Conservation (phyloP, 257 asterid genomes). For the Capsicum chinense region DNA sequence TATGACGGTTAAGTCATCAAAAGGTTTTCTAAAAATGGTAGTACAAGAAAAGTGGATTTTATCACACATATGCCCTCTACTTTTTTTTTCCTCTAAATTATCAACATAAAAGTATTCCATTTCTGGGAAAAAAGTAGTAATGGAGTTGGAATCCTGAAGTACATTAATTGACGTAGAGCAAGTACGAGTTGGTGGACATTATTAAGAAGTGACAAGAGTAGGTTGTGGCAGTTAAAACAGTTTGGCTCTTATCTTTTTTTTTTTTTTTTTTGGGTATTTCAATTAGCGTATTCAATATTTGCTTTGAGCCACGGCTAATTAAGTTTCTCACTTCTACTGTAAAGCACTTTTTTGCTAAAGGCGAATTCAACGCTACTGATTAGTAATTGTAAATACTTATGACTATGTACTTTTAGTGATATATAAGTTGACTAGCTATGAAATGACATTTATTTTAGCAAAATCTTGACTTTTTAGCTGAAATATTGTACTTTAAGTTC, state of each 20-base stretch:
- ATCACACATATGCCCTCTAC: background rate
- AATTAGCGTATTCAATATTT: no score
- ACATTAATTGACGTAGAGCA: constrained; percentile 28
- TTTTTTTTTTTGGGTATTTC: no score
- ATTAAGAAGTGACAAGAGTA: background rate
- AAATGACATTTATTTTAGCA: background rate
- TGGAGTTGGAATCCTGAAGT: constrained; percentile 37
- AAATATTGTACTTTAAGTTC: background rate
- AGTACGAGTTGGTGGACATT: constrained; percentile 32
- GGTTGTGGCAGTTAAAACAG: background rate
- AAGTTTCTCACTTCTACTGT: no score
- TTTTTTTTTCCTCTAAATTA: background rate
- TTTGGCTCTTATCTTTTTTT: no score
- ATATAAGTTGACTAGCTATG: background rate
- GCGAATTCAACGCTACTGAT: background rate
- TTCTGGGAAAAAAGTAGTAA: background rate
- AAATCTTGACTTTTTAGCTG: background rate
- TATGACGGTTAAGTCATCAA: background rate
- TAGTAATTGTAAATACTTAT: no score
- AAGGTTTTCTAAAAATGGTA: background rate
- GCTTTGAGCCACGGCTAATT: no score
- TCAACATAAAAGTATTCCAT: background rate
- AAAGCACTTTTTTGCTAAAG: background rate
- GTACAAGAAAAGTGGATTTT: background rate
- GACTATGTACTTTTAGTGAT: background rate